Evolutionary conservation across 208 protist genomes (phyloP).

Genomic region (Eutreptiella sp.): DNA sequence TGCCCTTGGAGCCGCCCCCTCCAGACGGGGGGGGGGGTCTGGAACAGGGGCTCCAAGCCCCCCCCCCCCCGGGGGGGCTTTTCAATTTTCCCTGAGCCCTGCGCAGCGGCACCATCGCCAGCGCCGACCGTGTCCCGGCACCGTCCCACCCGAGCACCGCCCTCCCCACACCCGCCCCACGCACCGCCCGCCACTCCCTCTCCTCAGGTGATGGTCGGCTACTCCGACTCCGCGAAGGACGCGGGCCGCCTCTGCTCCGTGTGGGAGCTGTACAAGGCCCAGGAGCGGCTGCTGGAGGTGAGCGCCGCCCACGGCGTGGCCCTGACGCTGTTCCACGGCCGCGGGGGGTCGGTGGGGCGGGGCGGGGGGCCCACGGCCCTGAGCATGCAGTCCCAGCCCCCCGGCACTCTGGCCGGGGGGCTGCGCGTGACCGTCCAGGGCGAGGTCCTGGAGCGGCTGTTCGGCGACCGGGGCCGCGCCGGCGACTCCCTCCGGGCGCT

Average conservation of each 20-base stretch:
- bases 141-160: too few relatives aligned
- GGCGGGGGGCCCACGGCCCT: not conserved
- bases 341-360: not conserved
- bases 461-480: too few relatives aligned
- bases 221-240: slow-evolving; percentile 11
- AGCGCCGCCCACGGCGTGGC: not conserved
- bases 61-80: too few relatives aligned
- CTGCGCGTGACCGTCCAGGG: slow-evolving; percentile 25
- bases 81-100: too few relatives aligned
- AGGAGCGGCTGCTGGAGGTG: slow-evolving; percentile 7
- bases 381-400: not conserved
- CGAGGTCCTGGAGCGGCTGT: not conserved
- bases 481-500: too few relatives aligned
- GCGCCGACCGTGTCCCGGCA: too few relatives aligned
- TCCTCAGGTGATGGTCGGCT: slow-evolving; percentile 8
- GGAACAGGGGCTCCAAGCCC: too few relatives aligned
- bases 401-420: not conserved
- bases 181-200: too few relatives aligned
- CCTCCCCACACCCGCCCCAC: too few relatives aligned
- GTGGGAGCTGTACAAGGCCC: slow-evolving; percentile 2
- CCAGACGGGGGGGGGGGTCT: too few relatives aligned
- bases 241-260: not conserved
- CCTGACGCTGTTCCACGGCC: slow-evolving; percentile 5
- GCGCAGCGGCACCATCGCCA: too few relatives aligned
- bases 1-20: too few relatives aligned